A percentile compares a stretch with the other conserved stretches of the same genome.
Conservation (phyloP, 345 rosid genomes). For the Eucalyptus microcorys region DNA sequence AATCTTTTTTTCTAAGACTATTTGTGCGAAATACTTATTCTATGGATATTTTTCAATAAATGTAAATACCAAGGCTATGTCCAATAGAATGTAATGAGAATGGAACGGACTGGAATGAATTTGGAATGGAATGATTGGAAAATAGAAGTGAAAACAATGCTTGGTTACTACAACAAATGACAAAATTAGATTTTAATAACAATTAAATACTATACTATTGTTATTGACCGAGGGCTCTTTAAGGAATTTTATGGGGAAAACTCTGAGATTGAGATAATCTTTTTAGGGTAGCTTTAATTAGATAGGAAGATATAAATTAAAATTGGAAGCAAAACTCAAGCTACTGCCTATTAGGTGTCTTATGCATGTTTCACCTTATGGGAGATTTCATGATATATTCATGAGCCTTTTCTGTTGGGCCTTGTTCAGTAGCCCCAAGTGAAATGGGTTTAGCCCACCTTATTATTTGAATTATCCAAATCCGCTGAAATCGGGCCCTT, state of each 20-base stretch:
- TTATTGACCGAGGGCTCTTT: neutral
- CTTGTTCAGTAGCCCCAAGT: neutral
- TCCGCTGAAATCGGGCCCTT: neutral
- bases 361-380: neutral
- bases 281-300: neutral
- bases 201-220: neutral
- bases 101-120: neutral
- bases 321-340: neutral
- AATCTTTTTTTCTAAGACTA: neutral
- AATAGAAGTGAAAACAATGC: neutral
- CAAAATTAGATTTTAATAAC: neutral
- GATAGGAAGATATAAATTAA: neutral
- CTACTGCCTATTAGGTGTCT: neutral
- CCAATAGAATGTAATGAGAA: neutral
- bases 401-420: neutral
- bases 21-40: neutral
- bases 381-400: neutral
- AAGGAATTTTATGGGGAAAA: neutral
- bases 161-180: neutral
- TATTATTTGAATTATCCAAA: neutral
- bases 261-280: neutral
- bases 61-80: neutral
- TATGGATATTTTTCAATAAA: neutral
- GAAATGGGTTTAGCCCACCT: neutral
- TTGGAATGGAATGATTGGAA: neutral